Evolutionary conservation across 352 stramenopile species (phyloP).

Genomic region (Halophytophthora polymorphica): DNA sequence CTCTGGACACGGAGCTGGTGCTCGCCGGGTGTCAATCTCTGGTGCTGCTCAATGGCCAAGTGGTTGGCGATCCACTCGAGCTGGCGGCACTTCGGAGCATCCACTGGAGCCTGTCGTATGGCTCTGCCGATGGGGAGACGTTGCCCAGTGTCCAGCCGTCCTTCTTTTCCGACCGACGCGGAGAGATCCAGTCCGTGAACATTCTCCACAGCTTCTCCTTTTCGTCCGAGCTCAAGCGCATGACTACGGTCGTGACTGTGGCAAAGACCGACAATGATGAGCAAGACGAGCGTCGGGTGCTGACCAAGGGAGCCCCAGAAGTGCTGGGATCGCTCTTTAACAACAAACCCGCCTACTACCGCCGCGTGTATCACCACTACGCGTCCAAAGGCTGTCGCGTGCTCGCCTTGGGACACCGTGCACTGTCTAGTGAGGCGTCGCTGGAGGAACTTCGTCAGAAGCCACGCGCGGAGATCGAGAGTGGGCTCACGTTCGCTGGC

Average conservation of each 20-base stretch:
- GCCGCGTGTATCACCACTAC: conserved; percentile 77
- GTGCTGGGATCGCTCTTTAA: conserved; percentile 85
- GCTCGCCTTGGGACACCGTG: conserved; percentile 94
- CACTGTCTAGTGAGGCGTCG: conserved; percentile 63
- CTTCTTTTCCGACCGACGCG: conserved; percentile 26
- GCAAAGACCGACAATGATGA: conserved; percentile 68
- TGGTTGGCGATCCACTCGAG: conserved; percentile 98
- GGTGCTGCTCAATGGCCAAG: conserved; percentile 93
- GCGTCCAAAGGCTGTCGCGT: conserved; percentile 87
- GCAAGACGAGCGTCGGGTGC: conserved; percentile 79
- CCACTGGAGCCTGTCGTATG: conserved; percentile 65
- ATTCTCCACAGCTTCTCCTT: conserved; percentile 96
- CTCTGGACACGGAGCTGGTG: conserved; percentile 83
- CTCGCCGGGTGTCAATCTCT: conserved; percentile 95
- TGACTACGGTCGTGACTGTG: conserved; percentile 94
- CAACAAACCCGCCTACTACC: conserved; percentile 90
- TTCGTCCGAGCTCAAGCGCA: conserved; percentile 94
- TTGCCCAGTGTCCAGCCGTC: conserved; percentile 27
- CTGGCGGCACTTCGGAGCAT: conserved; percentile 90
- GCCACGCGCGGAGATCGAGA: conserved; percentile 88
- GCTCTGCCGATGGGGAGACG: conserved; percentile 23
- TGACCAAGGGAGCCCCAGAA: conserved; percentile 98
- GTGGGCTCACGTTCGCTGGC: conserved; percentile 92
- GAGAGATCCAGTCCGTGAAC: conserved; percentile 89
- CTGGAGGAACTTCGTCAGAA: conserved; percentile 67